Conservation (phyloP, 805 yeast species). For the Candida pseudoglaebosa region DNA sequence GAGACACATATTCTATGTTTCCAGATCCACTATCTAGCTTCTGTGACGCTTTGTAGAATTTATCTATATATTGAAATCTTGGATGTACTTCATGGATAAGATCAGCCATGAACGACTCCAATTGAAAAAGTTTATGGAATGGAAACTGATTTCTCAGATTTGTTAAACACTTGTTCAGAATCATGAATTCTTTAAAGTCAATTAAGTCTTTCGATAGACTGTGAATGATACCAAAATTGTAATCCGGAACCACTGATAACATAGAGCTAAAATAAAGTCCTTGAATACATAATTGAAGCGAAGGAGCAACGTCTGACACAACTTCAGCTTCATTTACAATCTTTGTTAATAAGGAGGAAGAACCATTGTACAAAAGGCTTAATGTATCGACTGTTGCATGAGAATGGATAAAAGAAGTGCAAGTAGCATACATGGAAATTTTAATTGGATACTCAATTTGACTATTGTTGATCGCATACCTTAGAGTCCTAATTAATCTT, state of each 20-base stretch:
- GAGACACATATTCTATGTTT: constrained; percentile 23
- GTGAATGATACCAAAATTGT: constrained; percentile 25
- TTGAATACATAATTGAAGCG: constrained; percentile 16
- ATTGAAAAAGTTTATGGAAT: constrained; percentile 17
- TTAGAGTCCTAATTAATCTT: constrained; percentile 27
- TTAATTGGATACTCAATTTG: constrained; percentile 35
- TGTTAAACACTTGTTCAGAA: constrained; percentile 12
- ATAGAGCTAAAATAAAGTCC: constrained; percentile 19
- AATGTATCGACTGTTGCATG: constrained; percentile 30
- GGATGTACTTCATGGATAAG: constrained; percentile 26
- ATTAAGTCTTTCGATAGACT: constrained; percentile 22
- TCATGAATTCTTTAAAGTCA: constrained; percentile 21
- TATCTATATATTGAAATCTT: constrained; percentile 21
- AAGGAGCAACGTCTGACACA: constrained; percentile 15
- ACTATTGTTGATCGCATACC: constrained; percentile 26
- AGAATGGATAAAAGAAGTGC: constrained; percentile 31
- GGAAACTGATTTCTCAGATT: constrained; percentile 8
- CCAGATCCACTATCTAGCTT: constrained; percentile 12
- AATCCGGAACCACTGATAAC: constrained; percentile 29
- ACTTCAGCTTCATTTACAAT: constrained; percentile 18
- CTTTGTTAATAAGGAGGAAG: constrained; percentile 27
- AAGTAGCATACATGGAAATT: constrained; percentile 33
- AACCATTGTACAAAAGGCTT: constrained; percentile 31
- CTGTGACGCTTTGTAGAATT: constrained; percentile 16
- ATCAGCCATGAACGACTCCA: constrained; percentile 25